A percentile compares a stretch with the other conserved stretches of the same genome.
Conservation (phyloP, 306 rosid species). For the Sophora flavescens region DNA sequence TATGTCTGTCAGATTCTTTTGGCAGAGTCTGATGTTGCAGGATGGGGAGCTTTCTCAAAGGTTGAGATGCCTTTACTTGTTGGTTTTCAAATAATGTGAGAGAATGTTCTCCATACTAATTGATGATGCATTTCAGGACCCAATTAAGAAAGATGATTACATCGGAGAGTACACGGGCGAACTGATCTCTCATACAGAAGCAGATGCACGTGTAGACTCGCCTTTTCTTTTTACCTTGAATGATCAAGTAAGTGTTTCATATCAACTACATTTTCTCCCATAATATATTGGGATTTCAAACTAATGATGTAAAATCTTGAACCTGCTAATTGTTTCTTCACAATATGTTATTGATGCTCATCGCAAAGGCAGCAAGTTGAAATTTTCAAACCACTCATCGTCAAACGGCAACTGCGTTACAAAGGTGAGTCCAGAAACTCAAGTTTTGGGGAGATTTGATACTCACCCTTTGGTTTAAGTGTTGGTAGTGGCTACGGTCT, state of each 20-base stretch:
- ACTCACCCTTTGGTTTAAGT: background rate
- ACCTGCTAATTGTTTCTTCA: slow-evolving; percentile 33
- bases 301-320: background rate
- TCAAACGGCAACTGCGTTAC: slow-evolving; percentile 77
- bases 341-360: slow-evolving; percentile 87
- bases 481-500: too few species aligned
- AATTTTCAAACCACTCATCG: slow-evolving; percentile 83
- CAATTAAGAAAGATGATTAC: slow-evolving; percentile 79
- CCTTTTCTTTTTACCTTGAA: slow-evolving; percentile 90
- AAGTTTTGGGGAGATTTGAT: background rate
- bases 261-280: slow-evolving; percentile 8
- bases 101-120: slow-evolving; percentile 38
- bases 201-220: slow-evolving; percentile 71
- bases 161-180: slow-evolving; percentile 95
- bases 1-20: slow-evolving; percentile 69
- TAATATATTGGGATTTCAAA: slow-evolving; percentile 14
- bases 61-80: slow-evolving; percentile 45
- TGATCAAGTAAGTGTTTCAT: slow-evolving; percentile 66
- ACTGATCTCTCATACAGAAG: slow-evolving; percentile 75
- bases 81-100: background rate
- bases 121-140: slow-evolving; percentile 64
- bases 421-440: slow-evolving; percentile 58
- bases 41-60: slow-evolving; percentile 98
- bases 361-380: slow-evolving; percentile 87
- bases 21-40: slow-evolving; percentile 81